These are phyloP conservation scores for Stemphylium beticola DNA, from an alignment of 2,329 filamentous ascomycete species.

Conservation along the genomic window DNA sequence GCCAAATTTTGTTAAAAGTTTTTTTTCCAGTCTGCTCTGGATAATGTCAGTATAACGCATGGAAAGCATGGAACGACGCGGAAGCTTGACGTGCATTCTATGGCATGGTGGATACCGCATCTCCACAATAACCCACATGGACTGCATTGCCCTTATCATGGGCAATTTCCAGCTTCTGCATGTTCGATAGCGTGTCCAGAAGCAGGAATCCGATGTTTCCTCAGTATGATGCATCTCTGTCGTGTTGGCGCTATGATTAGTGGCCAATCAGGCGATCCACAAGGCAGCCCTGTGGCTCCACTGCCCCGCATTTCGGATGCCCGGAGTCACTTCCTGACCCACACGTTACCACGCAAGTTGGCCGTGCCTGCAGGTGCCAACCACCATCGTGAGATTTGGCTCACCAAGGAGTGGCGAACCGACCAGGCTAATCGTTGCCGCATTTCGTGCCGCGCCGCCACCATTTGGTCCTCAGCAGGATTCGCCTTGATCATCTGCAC, in stretches of 20 bases:
- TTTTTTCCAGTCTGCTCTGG: background rate
- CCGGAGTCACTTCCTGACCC: background rate
- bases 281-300: background rate
- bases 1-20: background rate
- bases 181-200: background rate
- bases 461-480: background rate
- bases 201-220: background rate
- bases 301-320: constrained; percentile 4
- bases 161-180: background rate
- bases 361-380: background rate
- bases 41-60: constrained; percentile 2
- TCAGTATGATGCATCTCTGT: constrained; percentile 9
- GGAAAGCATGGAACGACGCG: background rate
- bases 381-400: constrained; percentile 5
- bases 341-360: background rate
- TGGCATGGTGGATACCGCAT: background rate
- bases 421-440: background rate
- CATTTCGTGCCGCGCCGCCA: background rate
- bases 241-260: background rate
- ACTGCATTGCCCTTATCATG: background rate
- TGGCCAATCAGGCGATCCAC: constrained; percentile 4
- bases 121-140: background rate
- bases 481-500: background rate
- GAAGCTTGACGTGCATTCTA: constrained; percentile 3
- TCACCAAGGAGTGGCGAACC: background rate